Conservation (phyloP, 441 rosid genomes). For the Populus trichocarpa region DNA sequence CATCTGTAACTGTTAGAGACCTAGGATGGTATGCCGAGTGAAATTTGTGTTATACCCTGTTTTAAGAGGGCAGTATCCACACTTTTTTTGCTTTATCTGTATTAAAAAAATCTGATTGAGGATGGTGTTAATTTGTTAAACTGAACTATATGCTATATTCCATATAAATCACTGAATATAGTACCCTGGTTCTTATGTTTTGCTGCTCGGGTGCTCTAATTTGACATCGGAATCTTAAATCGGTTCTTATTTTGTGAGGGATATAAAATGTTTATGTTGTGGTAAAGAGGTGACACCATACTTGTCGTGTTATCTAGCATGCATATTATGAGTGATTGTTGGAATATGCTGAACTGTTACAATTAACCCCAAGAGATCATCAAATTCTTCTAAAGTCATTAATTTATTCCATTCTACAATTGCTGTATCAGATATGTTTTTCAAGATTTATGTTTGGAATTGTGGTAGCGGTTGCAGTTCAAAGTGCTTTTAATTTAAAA, state of each 20-base stretch:
- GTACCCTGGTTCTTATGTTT: neutral
- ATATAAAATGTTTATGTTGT: neutral
- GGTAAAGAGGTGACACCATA: neutral
- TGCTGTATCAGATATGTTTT: neutral
- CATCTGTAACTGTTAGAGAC: constrained; percentile 26
- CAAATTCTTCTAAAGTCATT: neutral
- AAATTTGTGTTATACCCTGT: constrained; percentile 30
- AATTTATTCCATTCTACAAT: neutral
- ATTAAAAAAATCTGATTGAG: constrained; percentile 24
- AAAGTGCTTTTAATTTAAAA: no score
- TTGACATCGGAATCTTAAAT: neutral
- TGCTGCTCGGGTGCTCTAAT: neutral
- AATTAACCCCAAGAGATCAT: neutral
- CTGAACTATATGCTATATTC: neutral
- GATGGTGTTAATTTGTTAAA: constrained; percentile 17
- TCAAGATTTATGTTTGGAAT: neutral
- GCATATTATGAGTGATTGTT: neutral
- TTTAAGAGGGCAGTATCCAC: constrained; percentile 37
- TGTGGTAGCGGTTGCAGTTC: no score
- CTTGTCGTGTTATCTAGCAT: neutral
- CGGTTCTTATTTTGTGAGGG: neutral
- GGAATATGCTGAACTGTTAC: neutral
- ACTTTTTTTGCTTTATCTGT: constrained; percentile 18
- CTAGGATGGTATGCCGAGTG: constrained; percentile 34
- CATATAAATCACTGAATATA: neutral